Evolutionary conservation across 1,284 basidiomycete species (phyloP).

Genomic region (Boletus semigastroideus): DNA sequence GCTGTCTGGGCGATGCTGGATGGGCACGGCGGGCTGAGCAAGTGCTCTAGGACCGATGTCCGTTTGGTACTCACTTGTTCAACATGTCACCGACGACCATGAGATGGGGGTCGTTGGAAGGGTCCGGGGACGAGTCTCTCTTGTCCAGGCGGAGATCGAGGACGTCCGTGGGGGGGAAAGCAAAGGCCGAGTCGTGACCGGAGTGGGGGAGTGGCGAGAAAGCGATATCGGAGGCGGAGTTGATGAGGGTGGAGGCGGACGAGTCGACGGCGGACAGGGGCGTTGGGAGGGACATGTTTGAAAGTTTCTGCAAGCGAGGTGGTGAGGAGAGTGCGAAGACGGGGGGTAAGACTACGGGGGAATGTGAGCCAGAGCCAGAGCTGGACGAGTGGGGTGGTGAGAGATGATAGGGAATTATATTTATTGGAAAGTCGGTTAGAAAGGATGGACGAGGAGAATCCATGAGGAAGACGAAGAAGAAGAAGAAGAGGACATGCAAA

Average conservation of each 20-base stretch:
- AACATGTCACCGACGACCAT: constrained; percentile 35
- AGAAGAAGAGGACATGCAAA: constrained; percentile 24
- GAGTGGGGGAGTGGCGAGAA: constrained; percentile 24
- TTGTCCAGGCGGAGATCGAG: constrained; percentile 16
- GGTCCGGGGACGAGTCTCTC: constrained; percentile 27
- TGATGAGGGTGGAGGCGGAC: constrained; percentile 35
- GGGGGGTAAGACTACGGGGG: constrained; percentile 19
- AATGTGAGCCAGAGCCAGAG: constrained; percentile 35
- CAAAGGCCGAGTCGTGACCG: constrained; percentile 21
- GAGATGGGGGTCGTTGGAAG: constrained; percentile 27
- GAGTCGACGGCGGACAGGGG: constrained; percentile 39
- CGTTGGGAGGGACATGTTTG: constrained; percentile 22
- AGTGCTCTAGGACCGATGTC: background rate
- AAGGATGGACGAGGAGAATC: constrained; percentile 23
- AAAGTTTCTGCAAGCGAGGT: background rate
- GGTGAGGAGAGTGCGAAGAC: background rate
- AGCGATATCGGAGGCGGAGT: constrained; percentile 21
- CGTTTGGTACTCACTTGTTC: constrained; percentile 28
- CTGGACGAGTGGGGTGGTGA: constrained; percentile 23
- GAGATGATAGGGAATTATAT: background rate
- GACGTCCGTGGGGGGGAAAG: constrained; percentile 28
- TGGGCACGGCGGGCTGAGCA: constrained; percentile 15
- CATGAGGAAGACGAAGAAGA: background rate
- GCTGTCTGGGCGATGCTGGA: constrained; percentile 49
- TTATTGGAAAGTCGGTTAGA: constrained; percentile 39